Percentiles rank a stretch among this genome's conserved stretches.
phyloP scores from a whole-genome alignment of 257 asterid species.

The Hygrophila difformis region DNA sequence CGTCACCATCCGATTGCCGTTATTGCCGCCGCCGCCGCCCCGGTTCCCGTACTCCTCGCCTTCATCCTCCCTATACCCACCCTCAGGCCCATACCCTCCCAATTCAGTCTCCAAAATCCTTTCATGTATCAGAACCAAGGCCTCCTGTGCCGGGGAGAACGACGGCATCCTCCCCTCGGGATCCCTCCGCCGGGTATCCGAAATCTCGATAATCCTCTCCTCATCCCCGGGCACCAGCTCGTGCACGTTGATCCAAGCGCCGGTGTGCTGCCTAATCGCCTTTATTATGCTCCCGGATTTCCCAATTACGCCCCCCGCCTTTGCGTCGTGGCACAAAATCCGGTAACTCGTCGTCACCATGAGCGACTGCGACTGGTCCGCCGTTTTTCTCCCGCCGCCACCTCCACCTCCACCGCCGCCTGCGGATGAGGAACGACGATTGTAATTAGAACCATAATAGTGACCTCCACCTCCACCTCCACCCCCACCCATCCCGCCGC shows the following conservation, averaged over 20 bases:
- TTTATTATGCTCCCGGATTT: conserved; percentile 82
- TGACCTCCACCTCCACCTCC: conserved; percentile 36
- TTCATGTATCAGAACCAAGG: conserved; percentile 73
- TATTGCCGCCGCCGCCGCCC: conserved; percentile 26
- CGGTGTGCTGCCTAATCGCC: conserved; percentile 85
- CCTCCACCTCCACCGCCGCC: conserved; percentile 25
- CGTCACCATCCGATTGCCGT: conserved; percentile 44
- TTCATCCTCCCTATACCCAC: conserved; percentile 19
- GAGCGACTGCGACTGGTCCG: conserved; percentile 37
- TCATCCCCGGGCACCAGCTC: conserved; percentile 81
- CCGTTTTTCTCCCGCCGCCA: conserved; percentile 34
- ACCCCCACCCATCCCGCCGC: too few species aligned
- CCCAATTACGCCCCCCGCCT: conserved; percentile 95
- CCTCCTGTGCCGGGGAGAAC: conserved; percentile 89
- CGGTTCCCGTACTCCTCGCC: conserved; percentile 40
- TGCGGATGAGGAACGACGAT: conserved; percentile 34
- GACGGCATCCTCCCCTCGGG: conserved; percentile 68
- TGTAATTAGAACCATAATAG: conserved; percentile 28
- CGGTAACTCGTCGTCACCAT: conserved; percentile 84
- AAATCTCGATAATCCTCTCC: conserved; percentile 87
- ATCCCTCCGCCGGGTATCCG: conserved; percentile 64
- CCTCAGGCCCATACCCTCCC: too few species aligned
- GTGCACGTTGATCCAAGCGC: conserved; percentile 93
- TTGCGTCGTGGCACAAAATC: conserved; percentile 71
- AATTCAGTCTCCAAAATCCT: conserved; percentile 64